These are phyloP conservation scores for Ascochyta rabiei DNA, from an alignment of 2,329 filamentous ascomycete species.

Conservation along the genomic window DNA sequence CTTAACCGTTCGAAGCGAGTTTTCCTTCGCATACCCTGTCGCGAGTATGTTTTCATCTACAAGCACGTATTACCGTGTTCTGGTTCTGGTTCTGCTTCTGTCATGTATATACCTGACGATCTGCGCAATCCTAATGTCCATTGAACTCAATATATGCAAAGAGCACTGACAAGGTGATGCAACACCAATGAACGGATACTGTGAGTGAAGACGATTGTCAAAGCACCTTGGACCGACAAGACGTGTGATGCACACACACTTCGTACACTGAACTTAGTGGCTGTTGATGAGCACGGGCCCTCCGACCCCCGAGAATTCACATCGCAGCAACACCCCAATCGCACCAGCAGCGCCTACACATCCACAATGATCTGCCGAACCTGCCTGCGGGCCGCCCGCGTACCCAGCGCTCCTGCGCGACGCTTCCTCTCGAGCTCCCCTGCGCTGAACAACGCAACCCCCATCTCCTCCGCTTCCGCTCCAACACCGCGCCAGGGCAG, in stretches of 20 bases:
- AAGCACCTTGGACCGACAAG: not conserved
- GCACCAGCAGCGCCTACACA: conserved; percentile 3
- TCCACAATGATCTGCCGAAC: conserved; percentile 49
- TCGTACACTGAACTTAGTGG: not conserved
- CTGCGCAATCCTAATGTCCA: not conserved
- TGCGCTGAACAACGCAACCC: conserved; percentile 29
- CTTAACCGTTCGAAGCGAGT: not conserved
- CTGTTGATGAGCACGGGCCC: not conserved
- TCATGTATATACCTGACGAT: conserved; percentile 9
- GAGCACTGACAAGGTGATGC: not conserved
- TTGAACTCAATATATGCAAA: not conserved
- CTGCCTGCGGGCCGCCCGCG: conserved; percentile 45
- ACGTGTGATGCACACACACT: not conserved
- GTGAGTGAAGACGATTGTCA: too few relatives aligned
- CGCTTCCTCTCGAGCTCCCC: conserved; percentile 38
- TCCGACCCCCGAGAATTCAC: conserved; percentile 25
- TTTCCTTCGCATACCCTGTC: conserved; percentile 15
- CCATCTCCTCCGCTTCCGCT: conserved; percentile 35
- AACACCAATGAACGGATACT: not conserved
- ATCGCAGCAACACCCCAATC: not conserved
- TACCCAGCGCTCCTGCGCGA: conserved; percentile 16
- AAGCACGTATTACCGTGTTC: conserved; percentile 10
- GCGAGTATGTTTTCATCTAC: conserved; percentile 1
- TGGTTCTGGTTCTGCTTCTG: conserved; percentile 5
- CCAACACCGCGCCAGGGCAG: conserved; percentile 38